A percentile compares a stretch with the other conserved stretches of the same genome.
Conservation (phyloP, 2,329 filamentous ascomycete genomes). For the Alternaria dauci region DNA sequence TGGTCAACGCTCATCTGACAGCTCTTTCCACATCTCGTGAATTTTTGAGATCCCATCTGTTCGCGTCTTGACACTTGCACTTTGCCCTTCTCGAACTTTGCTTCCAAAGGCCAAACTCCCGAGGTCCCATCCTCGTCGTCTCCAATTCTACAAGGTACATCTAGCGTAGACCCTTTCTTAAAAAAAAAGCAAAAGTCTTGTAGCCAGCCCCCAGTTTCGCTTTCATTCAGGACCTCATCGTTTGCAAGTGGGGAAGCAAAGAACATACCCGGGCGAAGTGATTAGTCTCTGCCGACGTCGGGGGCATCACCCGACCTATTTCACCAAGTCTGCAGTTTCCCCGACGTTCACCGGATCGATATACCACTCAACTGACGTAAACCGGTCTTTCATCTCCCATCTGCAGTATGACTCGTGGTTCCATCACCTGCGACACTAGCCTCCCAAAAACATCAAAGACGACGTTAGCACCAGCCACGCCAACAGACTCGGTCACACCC, state of each 20-base stretch:
- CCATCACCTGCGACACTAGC: constrained; percentile 10
- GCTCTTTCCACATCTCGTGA: neutral
- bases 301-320: constrained; percentile 6
- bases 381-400: neutral
- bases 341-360: neutral
- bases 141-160: neutral
- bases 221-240: neutral
- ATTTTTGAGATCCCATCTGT: neutral
- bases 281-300: neutral
- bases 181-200: constrained; percentile 1
- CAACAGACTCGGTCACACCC: neutral
- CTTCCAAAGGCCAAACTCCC: neutral
- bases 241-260: neutral
- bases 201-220: neutral
- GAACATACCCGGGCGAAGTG: neutral
- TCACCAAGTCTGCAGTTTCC: neutral
- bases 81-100: neutral
- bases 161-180: neutral
- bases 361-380: constrained; percentile 4
- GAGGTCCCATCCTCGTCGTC: neutral
- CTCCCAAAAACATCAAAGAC: constrained; percentile 13
- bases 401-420: constrained; percentile 17
- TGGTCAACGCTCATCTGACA: neutral
- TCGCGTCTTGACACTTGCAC: neutral
- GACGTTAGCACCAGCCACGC: constrained; percentile 2